phyloP scores from a whole-genome alignment of 345 rosid genomes.

The Noccaea caerulescens region DNA sequence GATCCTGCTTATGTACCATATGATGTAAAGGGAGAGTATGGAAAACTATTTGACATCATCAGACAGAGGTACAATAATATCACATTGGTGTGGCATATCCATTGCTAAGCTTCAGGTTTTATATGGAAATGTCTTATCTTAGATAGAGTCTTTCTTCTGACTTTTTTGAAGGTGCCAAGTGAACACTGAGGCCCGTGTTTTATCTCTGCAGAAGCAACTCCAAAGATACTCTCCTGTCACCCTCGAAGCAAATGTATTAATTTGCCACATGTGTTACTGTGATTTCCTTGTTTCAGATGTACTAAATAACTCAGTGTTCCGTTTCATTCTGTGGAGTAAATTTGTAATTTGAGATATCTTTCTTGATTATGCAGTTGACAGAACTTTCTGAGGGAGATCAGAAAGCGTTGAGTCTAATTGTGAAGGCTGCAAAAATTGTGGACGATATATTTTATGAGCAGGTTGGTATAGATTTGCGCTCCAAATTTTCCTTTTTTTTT shows the following conservation, averaged over 20 bases:
- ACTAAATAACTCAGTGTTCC: constrained; percentile 4
- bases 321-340: not conserved
- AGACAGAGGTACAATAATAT: constrained; percentile 58
- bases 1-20: constrained; percentile 82
- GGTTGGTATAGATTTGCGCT: constrained; percentile 47
- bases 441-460: constrained; percentile 83
- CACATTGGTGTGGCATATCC: not conserved
- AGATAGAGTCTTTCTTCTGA: constrained; percentile 35
- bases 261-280: constrained; percentile 12
- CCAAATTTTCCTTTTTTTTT: constrained; percentile 1
- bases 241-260: constrained; percentile 66
- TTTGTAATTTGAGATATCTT: constrained; percentile 13
- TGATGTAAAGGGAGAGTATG: constrained; percentile 70
- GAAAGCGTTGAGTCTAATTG: constrained; percentile 64
- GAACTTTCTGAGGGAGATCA: constrained; percentile 69
- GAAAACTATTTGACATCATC: constrained; percentile 73
- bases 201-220: constrained; percentile 75
- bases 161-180: constrained; percentile 64
- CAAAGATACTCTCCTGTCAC: constrained; percentile 74
- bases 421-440: constrained; percentile 78
- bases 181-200: constrained; percentile 54
- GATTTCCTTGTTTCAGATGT: constrained; percentile 10
- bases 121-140: constrained; percentile 13
- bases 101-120: constrained; percentile 3
- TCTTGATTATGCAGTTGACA: constrained; percentile 60